Base-by-base conservation (phyloP, 2,329 filamentous ascomycete species). In the Verticillium zaregamsianum region DNA sequence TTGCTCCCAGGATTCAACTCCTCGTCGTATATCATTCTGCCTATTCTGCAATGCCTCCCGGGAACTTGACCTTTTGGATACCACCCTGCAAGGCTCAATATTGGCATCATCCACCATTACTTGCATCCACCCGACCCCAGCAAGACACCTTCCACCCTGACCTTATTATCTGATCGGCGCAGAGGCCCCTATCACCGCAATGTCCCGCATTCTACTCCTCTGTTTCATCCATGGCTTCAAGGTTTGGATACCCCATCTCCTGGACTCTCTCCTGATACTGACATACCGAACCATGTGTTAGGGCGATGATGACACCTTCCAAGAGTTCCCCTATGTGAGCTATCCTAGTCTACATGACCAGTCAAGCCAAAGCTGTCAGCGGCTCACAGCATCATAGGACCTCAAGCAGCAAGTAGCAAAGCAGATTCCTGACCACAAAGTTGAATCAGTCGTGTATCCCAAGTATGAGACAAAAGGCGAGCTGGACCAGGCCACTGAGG, bases 221-320 rank as follows among this genome's bases (percentile, higher is more conserved):
- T 90, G 88, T 71, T 92, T 91, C 71, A 86, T 92, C 58, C 90
- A 92, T 72, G 90, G 90, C 56, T 92, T 92, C 80, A 90, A 90
- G 79, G 84, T 23, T n/a, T 28, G 28, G 1, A 28, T 28, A 37
- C n/a, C 17, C 45, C n/a, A 1, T 1, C 9, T 56, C 1, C 28
- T 28, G 28, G 28, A 28, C 28, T 28, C 5, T 28, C 5, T 28
- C 5, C 28, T 31, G n/a, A 11, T 31, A 39, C 11, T n/a, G 14
- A 35, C 17, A 49, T 62, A 5, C 28, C 28, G 5, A 2, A 5
- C 33, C 14, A 23, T 35, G 33, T 32, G 2, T 20, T 67, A 89
- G 83, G 89, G 89, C 52, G 82, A 82, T 67, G 88, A 91, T 66
- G 80, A 90, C 70, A 91, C 89, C 20, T 92, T 92, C 69, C 79